Conservation (phyloP, 805 yeast genomes). For the Starmerella floricola region DNA sequence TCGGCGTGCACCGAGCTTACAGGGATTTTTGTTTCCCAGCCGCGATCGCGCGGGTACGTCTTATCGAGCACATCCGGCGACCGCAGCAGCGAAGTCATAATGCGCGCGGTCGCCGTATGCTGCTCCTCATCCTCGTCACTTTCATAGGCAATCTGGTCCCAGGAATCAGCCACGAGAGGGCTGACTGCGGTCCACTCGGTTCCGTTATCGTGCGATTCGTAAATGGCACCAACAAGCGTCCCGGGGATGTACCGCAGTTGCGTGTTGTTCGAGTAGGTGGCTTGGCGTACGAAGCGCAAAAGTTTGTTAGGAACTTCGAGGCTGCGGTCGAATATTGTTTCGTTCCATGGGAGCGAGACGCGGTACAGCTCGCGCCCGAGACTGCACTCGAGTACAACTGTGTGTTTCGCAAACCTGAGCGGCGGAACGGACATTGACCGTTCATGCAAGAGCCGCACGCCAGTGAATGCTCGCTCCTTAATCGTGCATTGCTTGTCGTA, state of each 20-base stretch:
- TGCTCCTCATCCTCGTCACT: no score
- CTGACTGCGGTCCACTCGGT: conserved; percentile 4
- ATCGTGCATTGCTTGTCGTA: conserved; percentile 7
- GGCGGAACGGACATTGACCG: not conserved
- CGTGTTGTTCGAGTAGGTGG: not conserved
- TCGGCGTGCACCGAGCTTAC: not conserved
- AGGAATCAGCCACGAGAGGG: conserved; percentile 10
- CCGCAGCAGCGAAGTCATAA: conserved; percentile 8
- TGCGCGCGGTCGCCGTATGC: not conserved
- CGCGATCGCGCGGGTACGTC: conserved; percentile 2
- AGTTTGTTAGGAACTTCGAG: not conserved
- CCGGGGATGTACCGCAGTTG: conserved; percentile 7
- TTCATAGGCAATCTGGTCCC: conserved; percentile 1
- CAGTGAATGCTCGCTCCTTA: conserved; percentile 10
- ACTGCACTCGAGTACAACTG: conserved; percentile 6
- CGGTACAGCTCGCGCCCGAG: conserved; percentile 3
- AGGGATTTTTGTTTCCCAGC: conserved; percentile 3
- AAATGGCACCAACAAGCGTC: conserved; percentile 12
- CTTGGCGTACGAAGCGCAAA: conserved; percentile 4
- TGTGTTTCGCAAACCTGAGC: not conserved
- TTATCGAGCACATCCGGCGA: conserved; percentile 16
- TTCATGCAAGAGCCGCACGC: conserved; percentile 10
- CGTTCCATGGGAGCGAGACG: not conserved
- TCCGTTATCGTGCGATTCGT: not conserved
- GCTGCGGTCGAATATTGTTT: conserved; percentile 5